Conservation (phyloP, 2,329 filamentous ascomycete species). For the Phaeosphaeriaceae sp. region DNA sequence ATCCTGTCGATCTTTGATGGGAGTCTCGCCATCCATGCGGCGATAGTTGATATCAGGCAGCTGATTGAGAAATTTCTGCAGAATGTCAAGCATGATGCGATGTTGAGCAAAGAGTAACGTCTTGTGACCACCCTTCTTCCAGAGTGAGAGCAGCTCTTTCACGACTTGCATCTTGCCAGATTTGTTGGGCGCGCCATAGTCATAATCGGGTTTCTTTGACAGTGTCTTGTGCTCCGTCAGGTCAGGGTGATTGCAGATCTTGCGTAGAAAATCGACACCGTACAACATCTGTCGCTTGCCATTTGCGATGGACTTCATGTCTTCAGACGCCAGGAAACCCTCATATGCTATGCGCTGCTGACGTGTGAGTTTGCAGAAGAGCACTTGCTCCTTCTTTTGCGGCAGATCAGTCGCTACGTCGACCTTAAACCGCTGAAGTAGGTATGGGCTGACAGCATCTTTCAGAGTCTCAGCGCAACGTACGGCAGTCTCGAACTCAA, state of each 20-base stretch:
- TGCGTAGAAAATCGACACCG: conserved; percentile 89
- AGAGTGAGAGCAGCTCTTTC: conserved; percentile 83
- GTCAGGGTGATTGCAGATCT: conserved; percentile 98
- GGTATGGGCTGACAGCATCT: conserved; percentile 90
- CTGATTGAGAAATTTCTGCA: conserved; percentile 78
- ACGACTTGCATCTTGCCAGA: conserved; percentile 98
- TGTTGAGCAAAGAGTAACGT: conserved; percentile 92
- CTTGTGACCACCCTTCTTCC: conserved; percentile 93
- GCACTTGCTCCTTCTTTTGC: conserved; percentile 93
- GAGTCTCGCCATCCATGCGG: conserved; percentile 92
- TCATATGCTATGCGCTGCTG: conserved; percentile 83
- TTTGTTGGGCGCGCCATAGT: conserved; percentile 78
- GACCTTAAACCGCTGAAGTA: conserved; percentile 89
- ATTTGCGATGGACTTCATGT: conserved; percentile 82
- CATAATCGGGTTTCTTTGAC: conserved; percentile 69
- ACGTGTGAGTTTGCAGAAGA: conserved; percentile 91
- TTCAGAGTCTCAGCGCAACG: conserved; percentile 94
- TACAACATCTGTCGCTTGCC: conserved; percentile 81
- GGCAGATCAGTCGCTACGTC: conserved; percentile 94
- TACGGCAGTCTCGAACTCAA: conserved; percentile 92
- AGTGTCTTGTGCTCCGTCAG: conserved; percentile 73
- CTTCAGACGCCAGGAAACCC: conserved; percentile 79
- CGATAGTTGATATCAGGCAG: conserved; percentile 77
- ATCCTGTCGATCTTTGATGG: conserved; percentile 84
- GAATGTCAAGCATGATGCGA: conserved; percentile 92